Conservation (phyloP, 2,329 filamentous ascomycete species). For the Exophiala bonariae region DNA sequence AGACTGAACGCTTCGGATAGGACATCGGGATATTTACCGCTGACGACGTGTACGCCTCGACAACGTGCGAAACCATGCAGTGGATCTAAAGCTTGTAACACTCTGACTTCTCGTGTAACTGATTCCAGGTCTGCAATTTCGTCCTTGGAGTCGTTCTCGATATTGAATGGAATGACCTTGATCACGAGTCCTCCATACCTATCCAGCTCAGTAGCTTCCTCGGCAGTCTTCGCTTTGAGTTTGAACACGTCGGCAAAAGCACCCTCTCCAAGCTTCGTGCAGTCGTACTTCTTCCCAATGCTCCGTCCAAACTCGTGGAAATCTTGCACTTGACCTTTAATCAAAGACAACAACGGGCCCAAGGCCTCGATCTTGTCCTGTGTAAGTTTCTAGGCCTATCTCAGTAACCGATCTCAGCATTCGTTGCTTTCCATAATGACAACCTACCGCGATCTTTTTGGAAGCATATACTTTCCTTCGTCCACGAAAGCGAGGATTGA, state of each 20-base stretch:
- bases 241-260: conserved; percentile 68
- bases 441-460: conserved; percentile 21
- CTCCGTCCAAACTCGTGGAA: conserved; percentile 23
- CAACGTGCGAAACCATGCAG: conserved; percentile 66
- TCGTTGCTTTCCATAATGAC: not conserved
- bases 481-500: conserved; percentile 18
- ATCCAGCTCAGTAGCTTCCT: conserved; percentile 34
- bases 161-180: conserved; percentile 47
- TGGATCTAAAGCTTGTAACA: conserved; percentile 58
- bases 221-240: conserved; percentile 36
- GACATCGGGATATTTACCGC: conserved; percentile 53
- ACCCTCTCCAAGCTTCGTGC: conserved; percentile 65
- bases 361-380: conserved; percentile 10
- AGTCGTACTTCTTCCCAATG: conserved; percentile 40
- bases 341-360: conserved; percentile 20
- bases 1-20: conserved; percentile 49
- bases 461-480: conserved; percentile 15
- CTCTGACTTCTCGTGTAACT: conserved; percentile 50
- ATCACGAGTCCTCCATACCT: conserved; percentile 46
- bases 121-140: conserved; percentile 40
- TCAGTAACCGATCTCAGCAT: not conserved
- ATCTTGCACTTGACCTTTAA: conserved; percentile 16
- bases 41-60: conserved; percentile 58
- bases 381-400: conserved; percentile 7
- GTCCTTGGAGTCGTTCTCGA: conserved; percentile 14